Evolutionary conservation across 2,329 filamentous ascomycete species (phyloP).

Genomic region (Paradendryphiella salina): DNA sequence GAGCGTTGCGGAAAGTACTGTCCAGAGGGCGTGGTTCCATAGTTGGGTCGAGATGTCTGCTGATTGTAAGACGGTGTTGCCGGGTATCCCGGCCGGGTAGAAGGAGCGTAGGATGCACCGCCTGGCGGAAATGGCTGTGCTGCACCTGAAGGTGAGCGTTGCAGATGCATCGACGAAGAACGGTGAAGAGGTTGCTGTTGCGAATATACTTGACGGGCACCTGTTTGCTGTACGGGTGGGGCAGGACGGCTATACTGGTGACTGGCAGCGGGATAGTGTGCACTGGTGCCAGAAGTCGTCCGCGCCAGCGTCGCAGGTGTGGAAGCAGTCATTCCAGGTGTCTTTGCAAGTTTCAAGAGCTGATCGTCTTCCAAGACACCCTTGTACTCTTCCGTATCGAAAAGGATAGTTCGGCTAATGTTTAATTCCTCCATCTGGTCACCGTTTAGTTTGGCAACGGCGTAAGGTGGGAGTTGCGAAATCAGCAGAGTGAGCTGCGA

Average conservation of each 20-base stretch:
- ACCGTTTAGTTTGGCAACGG: constrained; percentile 82
- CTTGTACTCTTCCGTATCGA: constrained; percentile 72
- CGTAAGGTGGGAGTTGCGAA: constrained; percentile 76
- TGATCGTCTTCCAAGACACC: constrained; percentile 87
- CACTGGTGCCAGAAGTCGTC: constrained; percentile 31
- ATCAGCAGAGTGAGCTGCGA: constrained; percentile 75
- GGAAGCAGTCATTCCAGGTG: constrained; percentile 38
- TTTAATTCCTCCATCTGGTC: constrained; percentile 82
- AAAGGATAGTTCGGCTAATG: constrained; percentile 75
- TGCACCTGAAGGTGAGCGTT: constrained; percentile 39
- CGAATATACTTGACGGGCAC: constrained; percentile 40
- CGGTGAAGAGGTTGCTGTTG: constrained; percentile 42
- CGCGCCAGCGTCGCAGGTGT: constrained; percentile 37
- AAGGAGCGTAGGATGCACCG: constrained; percentile 32
- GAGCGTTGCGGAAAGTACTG: constrained; percentile 42
- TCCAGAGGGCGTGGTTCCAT: constrained; percentile 28
- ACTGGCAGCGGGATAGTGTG: constrained; percentile 33
- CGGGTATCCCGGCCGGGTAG: constrained; percentile 34
- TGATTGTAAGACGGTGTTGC: constrained; percentile 36
- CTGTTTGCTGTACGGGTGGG: constrained; percentile 29
- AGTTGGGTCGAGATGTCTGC: constrained; percentile 39
- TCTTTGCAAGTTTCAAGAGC: constrained; percentile 50
- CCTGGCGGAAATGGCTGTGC: constrained; percentile 38
- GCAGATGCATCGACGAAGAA: constrained; percentile 45
- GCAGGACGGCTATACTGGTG: constrained; percentile 42